These are phyloP conservation scores for Nothophoma quercina DNA, from an alignment of 2,329 filamentous ascomycete species.

Conservation along the genomic window DNA sequence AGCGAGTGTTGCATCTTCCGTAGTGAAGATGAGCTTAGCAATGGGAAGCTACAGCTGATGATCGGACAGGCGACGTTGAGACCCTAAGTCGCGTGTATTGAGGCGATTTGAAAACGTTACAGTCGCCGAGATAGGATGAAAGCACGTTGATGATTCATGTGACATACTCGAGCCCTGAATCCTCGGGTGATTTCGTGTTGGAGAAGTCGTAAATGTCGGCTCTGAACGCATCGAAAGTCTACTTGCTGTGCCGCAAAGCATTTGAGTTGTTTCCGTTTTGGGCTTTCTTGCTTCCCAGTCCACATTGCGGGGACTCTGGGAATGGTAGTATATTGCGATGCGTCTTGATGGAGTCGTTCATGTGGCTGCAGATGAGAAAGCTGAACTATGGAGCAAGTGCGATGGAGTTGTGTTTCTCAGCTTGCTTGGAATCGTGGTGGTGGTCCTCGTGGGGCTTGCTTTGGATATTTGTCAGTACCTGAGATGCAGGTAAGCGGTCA, in stretches of 20 bases:
- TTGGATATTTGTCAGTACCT: slow-evolving; percentile 16
- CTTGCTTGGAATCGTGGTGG: not conserved
- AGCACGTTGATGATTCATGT: no score
- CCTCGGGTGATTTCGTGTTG: no score
- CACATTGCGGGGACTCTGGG: not conserved
- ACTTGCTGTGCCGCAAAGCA: not conserved
- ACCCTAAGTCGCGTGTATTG: no score
- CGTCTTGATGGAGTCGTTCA: not conserved
- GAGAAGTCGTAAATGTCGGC: no score
- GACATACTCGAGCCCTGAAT: no score
- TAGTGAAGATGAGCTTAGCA: no score
- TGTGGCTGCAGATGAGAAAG: not conserved
- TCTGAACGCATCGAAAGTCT: not conserved
- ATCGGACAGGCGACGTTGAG: no score
- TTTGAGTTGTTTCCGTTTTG: not conserved
- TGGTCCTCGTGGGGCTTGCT: no score
- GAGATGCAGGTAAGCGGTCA: slow-evolving; percentile 3
- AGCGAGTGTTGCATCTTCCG: no score
- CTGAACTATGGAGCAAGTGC: not conserved
- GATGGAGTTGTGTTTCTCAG: not conserved
- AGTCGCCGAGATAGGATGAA: no score
- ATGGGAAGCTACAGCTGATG: no score
- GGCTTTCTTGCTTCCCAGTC: not conserved
- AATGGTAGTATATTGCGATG: not conserved
- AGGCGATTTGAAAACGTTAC: no score